Evolutionary conservation across 1,139 yeast species (phyloP), one percentile per base, ranked within the genome.

Genomic region (Hemisphaericaspora subhashii): DNA sequence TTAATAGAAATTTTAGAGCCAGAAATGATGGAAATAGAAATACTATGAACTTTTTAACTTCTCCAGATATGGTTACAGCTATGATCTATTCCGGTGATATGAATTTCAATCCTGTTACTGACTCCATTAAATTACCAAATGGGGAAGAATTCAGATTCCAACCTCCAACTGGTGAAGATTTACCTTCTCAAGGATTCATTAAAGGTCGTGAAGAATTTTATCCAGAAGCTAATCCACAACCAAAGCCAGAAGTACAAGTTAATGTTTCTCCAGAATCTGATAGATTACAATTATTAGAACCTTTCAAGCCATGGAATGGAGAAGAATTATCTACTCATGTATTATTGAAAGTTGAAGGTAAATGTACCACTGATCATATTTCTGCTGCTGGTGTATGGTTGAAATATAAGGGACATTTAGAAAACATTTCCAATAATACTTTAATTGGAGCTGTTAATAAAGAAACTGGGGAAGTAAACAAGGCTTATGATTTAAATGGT

Each of bases 351-450:
- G 97, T 90, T 38, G 90, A 88, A 68, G 98, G 98, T 48, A 92
- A 92, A 68, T 90, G 98, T 74, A 92, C 98, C 33, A 92, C 98
- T 30, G 98, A 92, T 65, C 98, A 92, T 60, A 92, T 92, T 53
- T 89, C 97, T 20, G 98, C 98, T 31, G 98, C 98, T 26, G 98
- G 98, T 58, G 94, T 84, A n/a, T 92, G 98, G 98, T 79, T 92
- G 66, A 92, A 92, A 70, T 92, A 92, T 70, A 92, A 92, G 72
- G 98, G 98, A 14, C 98, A 92, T 60, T 75, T 92, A 55, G 97
- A 90, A 62, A 92, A 92, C 66, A 92, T 92, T 51, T 86, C 97
- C 11, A 79, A 92, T 70, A 92, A 92, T 70, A 90, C 98, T 6
- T 74, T 92, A 54, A 92, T 92, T 57, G 98, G 98, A 47, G 98